Evolutionary conservation across 1,284 basidiomycete genomes (phyloP).

Genomic region (Irpex sp.): DNA sequence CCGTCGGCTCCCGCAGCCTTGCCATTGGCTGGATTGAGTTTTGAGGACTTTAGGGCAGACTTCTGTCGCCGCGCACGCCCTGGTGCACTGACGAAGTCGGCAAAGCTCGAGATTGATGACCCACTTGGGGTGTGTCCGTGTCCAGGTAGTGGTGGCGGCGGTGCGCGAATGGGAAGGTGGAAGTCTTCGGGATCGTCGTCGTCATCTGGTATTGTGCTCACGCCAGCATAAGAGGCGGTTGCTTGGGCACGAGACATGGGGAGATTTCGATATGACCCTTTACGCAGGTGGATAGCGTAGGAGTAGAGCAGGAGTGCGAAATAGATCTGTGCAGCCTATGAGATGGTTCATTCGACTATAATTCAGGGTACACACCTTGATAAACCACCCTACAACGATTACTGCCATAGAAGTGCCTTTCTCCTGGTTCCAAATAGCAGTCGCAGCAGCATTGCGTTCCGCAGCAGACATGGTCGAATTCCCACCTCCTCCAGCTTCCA

Average conservation of each 20-base stretch:
- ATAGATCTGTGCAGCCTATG: slow-evolving; percentile 64
- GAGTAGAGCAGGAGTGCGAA: slow-evolving; percentile 92
- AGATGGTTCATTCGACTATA: background rate
- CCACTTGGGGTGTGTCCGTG: slow-evolving; percentile 21
- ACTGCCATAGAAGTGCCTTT: slow-evolving; percentile 79
- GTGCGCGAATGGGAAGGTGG: slow-evolving; percentile 55
- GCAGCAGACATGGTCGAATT: slow-evolving; percentile 55
- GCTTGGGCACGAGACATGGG: slow-evolving; percentile 50
- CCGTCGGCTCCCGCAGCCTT: slow-evolving; percentile 11
- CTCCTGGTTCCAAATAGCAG: slow-evolving; percentile 86
- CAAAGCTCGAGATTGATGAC: slow-evolving; percentile 43
- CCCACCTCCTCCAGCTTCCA: slow-evolving; percentile 41
- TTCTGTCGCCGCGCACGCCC: slow-evolving; percentile 24
- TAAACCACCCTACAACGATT: slow-evolving; percentile 80
- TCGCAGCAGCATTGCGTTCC: slow-evolving; percentile 68
- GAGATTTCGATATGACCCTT: slow-evolving; percentile 85
- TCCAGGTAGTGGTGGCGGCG: slow-evolving; percentile 12
- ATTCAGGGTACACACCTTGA: slow-evolving; percentile 60
- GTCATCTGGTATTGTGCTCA: slow-evolving; percentile 39
- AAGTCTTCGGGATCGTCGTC: slow-evolving; percentile 54
- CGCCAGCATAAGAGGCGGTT: slow-evolving; percentile 19
- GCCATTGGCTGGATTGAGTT: slow-evolving; percentile 23
- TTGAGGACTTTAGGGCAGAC: slow-evolving; percentile 24
- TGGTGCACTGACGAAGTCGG: slow-evolving; percentile 58
- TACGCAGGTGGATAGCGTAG: slow-evolving; percentile 89